Conservation (phyloP, 75 land plant genomes). For the Larix kaempferi region DNA sequence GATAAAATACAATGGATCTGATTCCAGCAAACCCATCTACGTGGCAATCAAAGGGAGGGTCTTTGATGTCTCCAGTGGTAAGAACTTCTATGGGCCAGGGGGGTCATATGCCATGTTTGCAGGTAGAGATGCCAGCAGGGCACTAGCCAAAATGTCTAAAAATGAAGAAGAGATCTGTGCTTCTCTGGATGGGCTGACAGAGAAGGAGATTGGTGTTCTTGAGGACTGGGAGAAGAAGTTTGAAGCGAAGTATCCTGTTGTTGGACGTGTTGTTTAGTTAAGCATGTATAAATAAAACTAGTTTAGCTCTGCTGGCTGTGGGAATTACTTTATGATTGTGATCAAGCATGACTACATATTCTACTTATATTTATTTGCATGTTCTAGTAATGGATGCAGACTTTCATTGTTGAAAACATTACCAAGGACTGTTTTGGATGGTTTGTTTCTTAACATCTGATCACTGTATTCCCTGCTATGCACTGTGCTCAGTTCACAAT, state of each 20-base stretch:
- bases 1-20: constrained; percentile 58
- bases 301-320: too few species aligned
- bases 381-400: too few species aligned
- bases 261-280: constrained; percentile 54
- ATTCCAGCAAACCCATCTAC: constrained; percentile 65
- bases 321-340: too few species aligned
- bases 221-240: constrained; percentile 89
- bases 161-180: constrained; percentile 59
- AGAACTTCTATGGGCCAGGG: constrained; percentile 86
- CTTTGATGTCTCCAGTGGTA: constrained; percentile 77
- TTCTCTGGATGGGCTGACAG: constrained; percentile 64
- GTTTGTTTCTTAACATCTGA: too few species aligned
- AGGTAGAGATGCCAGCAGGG: constrained; percentile 82
- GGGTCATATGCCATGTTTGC: constrained; percentile 80
- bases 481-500: too few species aligned
- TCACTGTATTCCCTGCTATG: too few species aligned
- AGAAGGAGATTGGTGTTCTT: constrained; percentile 77
- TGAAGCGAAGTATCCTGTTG: constrained; percentile 89
- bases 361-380: too few species aligned
- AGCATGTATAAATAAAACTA: too few species aligned
- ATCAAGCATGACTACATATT: too few species aligned
- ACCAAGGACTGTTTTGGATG: too few species aligned
- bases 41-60: constrained; percentile 75
- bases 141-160: constrained; percentile 92
- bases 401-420: too few species aligned